Evolutionary conservation across 1,139 yeast genomes (phyloP).

Genomic region (Diutina ranongensis): DNA sequence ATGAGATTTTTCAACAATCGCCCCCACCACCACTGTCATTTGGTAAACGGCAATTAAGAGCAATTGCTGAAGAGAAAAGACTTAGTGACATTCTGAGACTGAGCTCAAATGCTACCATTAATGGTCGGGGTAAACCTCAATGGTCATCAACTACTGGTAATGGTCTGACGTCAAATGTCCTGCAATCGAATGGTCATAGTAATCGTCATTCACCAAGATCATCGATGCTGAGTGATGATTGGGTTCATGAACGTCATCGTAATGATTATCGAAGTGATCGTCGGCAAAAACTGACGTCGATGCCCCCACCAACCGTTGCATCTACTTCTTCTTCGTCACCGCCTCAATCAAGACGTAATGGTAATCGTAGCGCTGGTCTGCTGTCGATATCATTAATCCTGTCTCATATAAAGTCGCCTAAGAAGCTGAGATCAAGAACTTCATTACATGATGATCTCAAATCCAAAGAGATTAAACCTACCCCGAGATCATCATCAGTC

Average conservation of each 20-base stretch:
- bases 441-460: background rate
- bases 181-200: too few relatives aligned
- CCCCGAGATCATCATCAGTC: too few relatives aligned
- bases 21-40: background rate
- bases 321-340: background rate
- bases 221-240: background rate
- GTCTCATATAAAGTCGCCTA: background rate
- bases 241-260: background rate
- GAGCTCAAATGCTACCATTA: conserved; percentile 1
- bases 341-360: background rate
- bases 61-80: conserved; percentile 1
- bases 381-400: background rate
- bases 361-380: background rate
- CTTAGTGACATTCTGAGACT: background rate
- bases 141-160: too few relatives aligned
- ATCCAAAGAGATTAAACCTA: too few relatives aligned
- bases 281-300: background rate
- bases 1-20: background rate
- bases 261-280: background rate
- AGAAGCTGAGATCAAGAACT: background rate
- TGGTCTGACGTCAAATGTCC: too few relatives aligned
- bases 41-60: background rate
- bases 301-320: too few relatives aligned
- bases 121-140: background rate
- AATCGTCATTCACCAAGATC: background rate